Percentiles rank a stretch among this genome's conserved stretches.
phyloP scores from a whole-genome alignment of 441 rosid genomes.

The Erodium moschatum region DNA sequence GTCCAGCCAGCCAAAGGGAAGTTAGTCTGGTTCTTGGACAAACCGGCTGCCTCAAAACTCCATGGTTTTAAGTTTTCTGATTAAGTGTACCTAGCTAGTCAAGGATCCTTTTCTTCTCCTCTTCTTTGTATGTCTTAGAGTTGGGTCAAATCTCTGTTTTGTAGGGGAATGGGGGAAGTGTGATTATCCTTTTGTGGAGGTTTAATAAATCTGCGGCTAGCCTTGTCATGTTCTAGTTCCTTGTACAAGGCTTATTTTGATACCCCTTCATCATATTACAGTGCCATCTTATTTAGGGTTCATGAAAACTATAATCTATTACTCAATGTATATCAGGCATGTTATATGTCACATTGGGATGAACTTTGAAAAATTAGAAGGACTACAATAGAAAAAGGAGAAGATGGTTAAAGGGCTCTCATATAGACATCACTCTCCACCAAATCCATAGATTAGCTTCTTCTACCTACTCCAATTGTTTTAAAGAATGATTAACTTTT shows the following conservation, averaged over 20 bases:
- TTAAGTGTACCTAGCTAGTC: slow-evolving; percentile 21
- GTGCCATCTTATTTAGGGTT: background rate
- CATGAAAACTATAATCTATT: too few relatives aligned
- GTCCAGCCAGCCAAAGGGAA: slow-evolving; percentile 57
- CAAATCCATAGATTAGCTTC: too few relatives aligned
- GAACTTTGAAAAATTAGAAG: too few relatives aligned
- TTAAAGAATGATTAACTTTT: too few relatives aligned
- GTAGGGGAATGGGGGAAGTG: too few relatives aligned
- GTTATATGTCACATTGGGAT: background rate
- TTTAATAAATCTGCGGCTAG: slow-evolving; percentile 29
- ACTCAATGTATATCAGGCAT: too few relatives aligned
- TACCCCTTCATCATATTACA: background rate
- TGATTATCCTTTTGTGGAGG: slow-evolving; percentile 31
- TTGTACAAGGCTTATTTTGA: slow-evolving; percentile 2
- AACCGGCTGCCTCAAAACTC: slow-evolving; percentile 60
- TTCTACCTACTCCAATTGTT: too few relatives aligned
- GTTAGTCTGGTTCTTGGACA: slow-evolving; percentile 82
- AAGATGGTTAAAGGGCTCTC: too few relatives aligned
- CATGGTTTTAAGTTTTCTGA: slow-evolving; percentile 29
- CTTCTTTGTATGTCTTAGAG: background rate
- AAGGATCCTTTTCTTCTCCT: slow-evolving; percentile 14
- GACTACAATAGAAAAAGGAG: too few relatives aligned
- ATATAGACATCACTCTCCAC: too few relatives aligned
- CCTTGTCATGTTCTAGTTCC: slow-evolving; percentile 10
- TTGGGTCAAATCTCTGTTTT: slow-evolving; percentile 24